phyloP scores from a whole-genome alignment of 1,284 basidiomycete genomes.

The Pyrrhoderma noxium region DNA sequence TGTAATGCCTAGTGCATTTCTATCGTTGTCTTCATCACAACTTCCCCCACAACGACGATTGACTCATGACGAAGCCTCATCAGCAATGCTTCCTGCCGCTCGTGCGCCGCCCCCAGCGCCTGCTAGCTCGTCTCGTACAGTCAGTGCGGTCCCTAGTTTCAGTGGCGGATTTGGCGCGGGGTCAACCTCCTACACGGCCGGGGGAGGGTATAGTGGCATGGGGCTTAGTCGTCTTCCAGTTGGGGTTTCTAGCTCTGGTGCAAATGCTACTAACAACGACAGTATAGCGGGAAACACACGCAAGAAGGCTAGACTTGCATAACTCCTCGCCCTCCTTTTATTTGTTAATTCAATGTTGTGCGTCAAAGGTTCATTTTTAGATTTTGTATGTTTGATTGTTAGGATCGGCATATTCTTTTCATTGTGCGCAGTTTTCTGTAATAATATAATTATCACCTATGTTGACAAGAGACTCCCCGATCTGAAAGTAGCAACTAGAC shows the following conservation, averaged over 20 bases:
- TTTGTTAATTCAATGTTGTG: no score
- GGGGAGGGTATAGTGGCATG: slow-evolving; percentile 11
- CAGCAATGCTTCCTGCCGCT: slow-evolving; percentile 54
- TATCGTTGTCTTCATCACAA: slow-evolving; percentile 45
- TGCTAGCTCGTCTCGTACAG: slow-evolving; percentile 34
- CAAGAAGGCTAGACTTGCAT: slow-evolving; percentile 43
- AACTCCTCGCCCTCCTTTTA: neutral
- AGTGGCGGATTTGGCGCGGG: slow-evolving; percentile 38
- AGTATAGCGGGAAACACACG: slow-evolving; percentile 29
- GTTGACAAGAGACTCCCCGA: no score
- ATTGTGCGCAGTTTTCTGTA: no score
- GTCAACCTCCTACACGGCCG: slow-evolving; percentile 5
- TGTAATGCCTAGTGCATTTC: slow-evolving; percentile 63
- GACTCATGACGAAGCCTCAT: slow-evolving; percentile 71
- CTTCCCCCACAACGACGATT: slow-evolving; percentile 67
- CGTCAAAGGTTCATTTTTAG: no score
- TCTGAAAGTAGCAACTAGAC: no score
- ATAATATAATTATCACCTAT: no score
- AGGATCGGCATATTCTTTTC: no score
- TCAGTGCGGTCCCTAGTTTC: slow-evolving; percentile 39
- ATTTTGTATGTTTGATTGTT: no score
- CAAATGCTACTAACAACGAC: slow-evolving; percentile 27
- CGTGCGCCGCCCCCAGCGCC: slow-evolving; percentile 32
- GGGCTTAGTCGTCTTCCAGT: slow-evolving; percentile 14
- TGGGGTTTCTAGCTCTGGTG: slow-evolving; percentile 31